phyloP scores from a whole-genome alignment of 768 basidiomycete species.

The Mycena vulgaris region DNA sequence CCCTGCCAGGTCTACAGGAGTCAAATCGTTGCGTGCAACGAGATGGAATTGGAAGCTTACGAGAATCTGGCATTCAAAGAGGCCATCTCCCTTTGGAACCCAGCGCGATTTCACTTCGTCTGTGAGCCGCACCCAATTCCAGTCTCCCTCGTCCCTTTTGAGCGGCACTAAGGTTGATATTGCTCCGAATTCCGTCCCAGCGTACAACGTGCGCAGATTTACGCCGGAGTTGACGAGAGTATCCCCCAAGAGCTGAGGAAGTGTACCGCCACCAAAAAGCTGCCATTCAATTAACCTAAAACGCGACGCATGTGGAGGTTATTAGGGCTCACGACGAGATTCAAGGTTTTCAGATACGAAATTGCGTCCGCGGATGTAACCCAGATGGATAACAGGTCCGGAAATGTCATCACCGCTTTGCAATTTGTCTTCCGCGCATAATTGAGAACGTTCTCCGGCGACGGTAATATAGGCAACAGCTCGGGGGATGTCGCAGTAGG shows the following conservation, averaged over 20 bases:
- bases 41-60: constrained; percentile 40
- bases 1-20: constrained; percentile 43
- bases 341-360: constrained; percentile 41
- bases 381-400: constrained; percentile 51
- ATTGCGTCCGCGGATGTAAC: constrained; percentile 41
- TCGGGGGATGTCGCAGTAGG: constrained; percentile 41
- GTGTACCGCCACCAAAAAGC: constrained; percentile 49
- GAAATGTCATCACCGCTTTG: constrained; percentile 46
- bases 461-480: constrained; percentile 50
- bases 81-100: constrained; percentile 53
- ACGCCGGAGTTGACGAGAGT: constrained; percentile 48
- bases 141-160: constrained; percentile 45
- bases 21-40: too few relatives aligned
- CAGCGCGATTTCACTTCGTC: constrained; percentile 48
- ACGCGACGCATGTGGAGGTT: too few relatives aligned
- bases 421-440: constrained; percentile 40
- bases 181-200: constrained; percentile 51
- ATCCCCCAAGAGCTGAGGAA: constrained; percentile 51
- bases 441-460: constrained; percentile 54
- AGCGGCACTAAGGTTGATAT: constrained; percentile 29
- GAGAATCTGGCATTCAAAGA: constrained; percentile 56
- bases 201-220: constrained; percentile 37
- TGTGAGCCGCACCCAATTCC: constrained; percentile 50
- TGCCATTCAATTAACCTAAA: too few relatives aligned
- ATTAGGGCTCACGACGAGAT: constrained; percentile 46